Evolutionary conservation across 1,139 yeast genomes (phyloP), one percentile per base, ranked within the genome.

Genomic region (Pichia sp.): DNA sequence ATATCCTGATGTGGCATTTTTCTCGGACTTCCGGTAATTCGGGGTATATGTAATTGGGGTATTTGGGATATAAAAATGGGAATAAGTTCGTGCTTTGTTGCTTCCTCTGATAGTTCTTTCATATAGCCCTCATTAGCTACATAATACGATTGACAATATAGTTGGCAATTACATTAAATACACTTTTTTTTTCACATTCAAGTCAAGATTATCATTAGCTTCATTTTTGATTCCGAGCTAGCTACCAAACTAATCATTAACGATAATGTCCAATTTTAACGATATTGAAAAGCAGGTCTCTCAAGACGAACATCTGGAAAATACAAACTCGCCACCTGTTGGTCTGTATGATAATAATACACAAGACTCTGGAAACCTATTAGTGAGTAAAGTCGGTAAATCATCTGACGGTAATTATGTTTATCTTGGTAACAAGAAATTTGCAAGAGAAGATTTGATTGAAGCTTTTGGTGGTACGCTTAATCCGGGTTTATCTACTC

Each of bases 401-500:
- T 54, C 61, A 1, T 52, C 53, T 2, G 64, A 57, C 42, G 64
- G 80, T 38, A 84, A 82, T 48, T 81, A 76, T 59, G 70, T 86
- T 48, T 80, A 71, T 55, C 75, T 86, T 54, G 96, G 95, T 16
- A 75, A 78, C 55, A 81, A 83, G 49, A 79, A 74, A 58, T 86
- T 83, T 54, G 69, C 76, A 52, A 73, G 75, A 55, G 67, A 73
- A 44, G 88, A 82, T 44, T 71, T 83, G 51, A 65, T 71, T 44
- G 64, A 66, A 34, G 90, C 90, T n/a, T 83, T 82, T 55, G 92
- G 88, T 56, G 90, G 90, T 75, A 69, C 76, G 33, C 59, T 81
- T 61, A 79, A 77, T 55, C 73, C 88, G 26, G 87, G 86, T 59
- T 66, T 72, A 48, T 58, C 77, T 28, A 76, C 80, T 36, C 78